Conservation (phyloP, 371 early-diverging fungal genomes). For the Mucor circinelloides region DNA sequence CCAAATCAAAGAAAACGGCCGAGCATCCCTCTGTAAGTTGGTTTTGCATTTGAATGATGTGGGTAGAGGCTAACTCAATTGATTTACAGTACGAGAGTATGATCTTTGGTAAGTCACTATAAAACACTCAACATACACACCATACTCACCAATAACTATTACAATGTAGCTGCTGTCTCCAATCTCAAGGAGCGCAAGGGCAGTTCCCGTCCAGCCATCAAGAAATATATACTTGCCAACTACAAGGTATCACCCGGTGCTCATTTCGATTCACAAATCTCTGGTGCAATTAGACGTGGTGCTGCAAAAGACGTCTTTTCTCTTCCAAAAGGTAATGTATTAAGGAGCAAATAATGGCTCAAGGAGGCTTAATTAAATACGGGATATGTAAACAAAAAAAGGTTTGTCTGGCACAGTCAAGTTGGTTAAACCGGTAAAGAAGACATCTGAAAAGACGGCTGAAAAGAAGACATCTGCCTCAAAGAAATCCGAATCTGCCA, state of each 20-base stretch:
- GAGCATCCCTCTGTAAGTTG: background rate
- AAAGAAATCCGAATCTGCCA: constrained; percentile 31
- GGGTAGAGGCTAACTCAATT: background rate
- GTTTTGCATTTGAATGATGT: background rate
- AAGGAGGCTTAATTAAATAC: background rate
- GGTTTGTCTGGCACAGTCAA: constrained; percentile 24
- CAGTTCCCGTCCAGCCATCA: constrained; percentile 70
- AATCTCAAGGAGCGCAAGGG: constrained; percentile 71
- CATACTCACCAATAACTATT: background rate
- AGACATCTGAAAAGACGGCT: constrained; percentile 37
- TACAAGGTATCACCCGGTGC: constrained; percentile 54
- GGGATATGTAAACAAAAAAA: background rate
- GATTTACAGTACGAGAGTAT: constrained; percentile 21
- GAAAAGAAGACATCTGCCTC: constrained; percentile 2
- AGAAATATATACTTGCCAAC: constrained; percentile 75
- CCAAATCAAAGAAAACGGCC: background rate
- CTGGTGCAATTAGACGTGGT: constrained; percentile 60
- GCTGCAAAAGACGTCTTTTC: constrained; percentile 59
- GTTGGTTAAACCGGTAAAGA: constrained; percentile 57
- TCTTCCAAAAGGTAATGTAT: constrained; percentile 58
- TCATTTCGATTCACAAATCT: constrained; percentile 56
- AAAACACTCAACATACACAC: background rate
- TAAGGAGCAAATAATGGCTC: background rate
- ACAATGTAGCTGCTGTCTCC: constrained; percentile 43
- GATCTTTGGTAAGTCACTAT: constrained; percentile 16